Conservation (phyloP, 352 stramenopile species). For the Halophytophthora polymorphica region DNA sequence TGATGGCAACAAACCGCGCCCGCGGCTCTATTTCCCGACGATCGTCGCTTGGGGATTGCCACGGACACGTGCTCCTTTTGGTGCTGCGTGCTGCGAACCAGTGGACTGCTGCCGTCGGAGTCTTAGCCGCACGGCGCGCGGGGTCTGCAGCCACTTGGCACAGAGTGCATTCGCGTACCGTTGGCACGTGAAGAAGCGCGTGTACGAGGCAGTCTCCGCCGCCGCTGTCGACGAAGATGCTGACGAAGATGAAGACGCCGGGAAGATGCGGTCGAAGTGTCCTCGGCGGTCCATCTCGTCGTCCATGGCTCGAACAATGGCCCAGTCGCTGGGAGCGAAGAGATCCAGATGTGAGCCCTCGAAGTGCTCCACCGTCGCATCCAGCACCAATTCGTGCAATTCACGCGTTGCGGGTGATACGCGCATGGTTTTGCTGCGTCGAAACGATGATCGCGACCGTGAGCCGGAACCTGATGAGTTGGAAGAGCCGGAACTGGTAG, state of each 20-base stretch:
- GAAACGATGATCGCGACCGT: slow-evolving; percentile 5
- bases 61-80: neutral
- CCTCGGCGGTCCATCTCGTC: slow-evolving; percentile 67
- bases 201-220: slow-evolving; percentile 27
- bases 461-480: too few relatives aligned
- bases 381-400: slow-evolving; percentile 56
- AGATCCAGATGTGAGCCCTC: slow-evolving; percentile 49
- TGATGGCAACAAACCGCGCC: too few relatives aligned
- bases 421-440: slow-evolving; percentile 19
- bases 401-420: slow-evolving; percentile 34
- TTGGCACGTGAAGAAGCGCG: slow-evolving; percentile 54
- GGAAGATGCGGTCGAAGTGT: slow-evolving; percentile 75
- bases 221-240: slow-evolving; percentile 4
- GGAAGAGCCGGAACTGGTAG: neutral
- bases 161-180: slow-evolving; percentile 63
- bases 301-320: slow-evolving; percentile 61
- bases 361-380: slow-evolving; percentile 36
- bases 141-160: slow-evolving; percentile 57
- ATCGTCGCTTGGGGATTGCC: slow-evolving; percentile 1
- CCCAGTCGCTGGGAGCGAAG: slow-evolving; percentile 54
- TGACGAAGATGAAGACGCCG: slow-evolving; percentile 13
- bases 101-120: slow-evolving; percentile 19
- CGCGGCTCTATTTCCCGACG: slow-evolving; percentile 1
- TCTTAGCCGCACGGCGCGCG: slow-evolving; percentile 11
- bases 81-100: neutral